phyloP scores from a whole-genome alignment of 2,329 filamentous ascomycete genomes.

The Diaporthe amygdali region DNA sequence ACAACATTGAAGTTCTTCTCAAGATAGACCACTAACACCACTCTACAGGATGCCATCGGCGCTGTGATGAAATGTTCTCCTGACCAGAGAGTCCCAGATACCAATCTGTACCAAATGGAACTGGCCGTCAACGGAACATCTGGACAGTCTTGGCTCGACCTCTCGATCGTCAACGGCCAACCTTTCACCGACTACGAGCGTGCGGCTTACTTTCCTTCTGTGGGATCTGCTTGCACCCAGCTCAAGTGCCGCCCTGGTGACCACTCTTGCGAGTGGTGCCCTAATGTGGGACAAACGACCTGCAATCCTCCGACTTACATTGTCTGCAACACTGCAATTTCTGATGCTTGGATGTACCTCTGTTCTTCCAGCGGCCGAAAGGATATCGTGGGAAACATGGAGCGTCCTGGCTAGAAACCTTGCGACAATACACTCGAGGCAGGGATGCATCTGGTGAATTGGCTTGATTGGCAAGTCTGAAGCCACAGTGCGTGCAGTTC shows the following conservation, averaged over 20 bases:
- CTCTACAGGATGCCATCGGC: neutral
- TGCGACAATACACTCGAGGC: neutral
- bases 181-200: conserved; percentile 1
- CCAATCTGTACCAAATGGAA: conserved; percentile 4
- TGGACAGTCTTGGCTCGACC: conserved; percentile 4
- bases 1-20: no score
- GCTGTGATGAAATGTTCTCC: neutral
- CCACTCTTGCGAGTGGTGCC: conserved; percentile 11
- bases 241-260: neutral
- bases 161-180: neutral
- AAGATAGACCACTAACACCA: neutral
- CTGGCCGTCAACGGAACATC: neutral
- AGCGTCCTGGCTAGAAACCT: neutral
- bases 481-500: neutral
- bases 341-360: conserved; percentile 4
- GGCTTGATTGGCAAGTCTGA: no score
- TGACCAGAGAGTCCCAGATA: neutral
- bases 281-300: neutral
- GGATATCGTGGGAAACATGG: neutral
- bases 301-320: neutral
- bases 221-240: neutral
- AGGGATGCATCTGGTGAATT: neutral
- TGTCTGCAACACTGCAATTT: neutral
- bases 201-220: neutral
- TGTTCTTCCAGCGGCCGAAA: neutral